phyloP scores from a whole-genome alignment of 306 rosid species.

The Prinsepia uniflora region DNA sequence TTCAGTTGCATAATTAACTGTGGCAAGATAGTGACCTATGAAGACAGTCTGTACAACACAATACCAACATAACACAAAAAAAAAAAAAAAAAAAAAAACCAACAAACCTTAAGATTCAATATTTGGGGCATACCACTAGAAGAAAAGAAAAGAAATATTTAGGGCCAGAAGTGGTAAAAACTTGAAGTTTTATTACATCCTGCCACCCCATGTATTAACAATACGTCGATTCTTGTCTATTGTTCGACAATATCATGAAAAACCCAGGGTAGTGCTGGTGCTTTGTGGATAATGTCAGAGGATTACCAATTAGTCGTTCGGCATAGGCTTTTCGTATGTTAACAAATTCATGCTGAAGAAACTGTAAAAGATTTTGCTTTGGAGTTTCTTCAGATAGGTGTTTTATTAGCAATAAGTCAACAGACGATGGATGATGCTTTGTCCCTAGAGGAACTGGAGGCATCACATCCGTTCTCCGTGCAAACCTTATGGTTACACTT shows the following conservation, averaged over 20 bases:
- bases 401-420: constrained; percentile 82
- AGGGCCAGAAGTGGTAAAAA: too few species aligned
- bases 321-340: constrained; percentile 83
- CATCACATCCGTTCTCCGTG: constrained; percentile 96
- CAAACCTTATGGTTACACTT: constrained; percentile 74
- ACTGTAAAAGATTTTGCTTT: constrained; percentile 80
- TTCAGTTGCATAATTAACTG: too few species aligned
- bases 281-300: constrained; percentile 1
- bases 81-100: too few species aligned
- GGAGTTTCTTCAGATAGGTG: constrained; percentile 82
- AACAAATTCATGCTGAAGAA: constrained; percentile 91
- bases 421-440: constrained; percentile 92
- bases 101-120: too few species aligned
- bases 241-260: background rate
- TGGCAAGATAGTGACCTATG: too few species aligned
- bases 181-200: too few species aligned
- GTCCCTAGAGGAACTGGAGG: constrained; percentile 93
- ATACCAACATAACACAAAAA: too few species aligned
- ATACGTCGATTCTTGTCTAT: too few species aligned
- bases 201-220: too few species aligned
- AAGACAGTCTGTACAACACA: too few species aligned
- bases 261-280: background rate
- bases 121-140: too few species aligned
- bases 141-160: too few species aligned
- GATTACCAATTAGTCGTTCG: constrained; percentile 80